Conservation (phyloP, 2,329 filamentous ascomycete genomes). For the Zopfia rhizophila region DNA sequence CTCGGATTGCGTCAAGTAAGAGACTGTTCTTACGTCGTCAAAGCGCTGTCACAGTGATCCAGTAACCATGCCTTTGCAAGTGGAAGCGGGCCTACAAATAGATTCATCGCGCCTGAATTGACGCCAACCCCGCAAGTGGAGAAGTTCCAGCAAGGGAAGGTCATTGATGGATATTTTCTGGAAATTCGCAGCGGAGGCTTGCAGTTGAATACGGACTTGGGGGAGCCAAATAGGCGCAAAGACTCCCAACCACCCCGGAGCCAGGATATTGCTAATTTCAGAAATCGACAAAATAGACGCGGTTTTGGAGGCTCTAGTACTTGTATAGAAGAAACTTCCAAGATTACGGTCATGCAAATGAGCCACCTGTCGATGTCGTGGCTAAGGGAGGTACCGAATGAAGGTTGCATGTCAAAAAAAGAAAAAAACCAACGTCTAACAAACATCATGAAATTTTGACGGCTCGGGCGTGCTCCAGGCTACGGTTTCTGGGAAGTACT, state of each 20-base stretch:
- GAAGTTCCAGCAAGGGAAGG: constrained; percentile 40
- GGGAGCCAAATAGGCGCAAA: constrained; percentile 14
- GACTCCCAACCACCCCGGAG: constrained; percentile 22
- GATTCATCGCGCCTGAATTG: constrained; percentile 26
- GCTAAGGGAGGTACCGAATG: too few species aligned
- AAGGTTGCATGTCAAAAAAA: too few species aligned
- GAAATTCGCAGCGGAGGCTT: constrained; percentile 28
- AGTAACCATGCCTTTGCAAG: constrained; percentile 32
- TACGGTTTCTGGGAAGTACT: too few species aligned
- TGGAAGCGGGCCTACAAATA: constrained; percentile 36
- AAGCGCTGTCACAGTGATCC: constrained; percentile 30
- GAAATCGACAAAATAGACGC: constrained; percentile 26
- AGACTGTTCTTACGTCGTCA: constrained; percentile 32
- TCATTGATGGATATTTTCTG: constrained; percentile 37
- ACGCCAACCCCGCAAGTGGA: constrained; percentile 45
- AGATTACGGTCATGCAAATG: too few species aligned
- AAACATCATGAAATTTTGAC: too few species aligned
- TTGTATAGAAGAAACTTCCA: too few species aligned
- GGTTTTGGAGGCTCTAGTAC: constrained; percentile 17
- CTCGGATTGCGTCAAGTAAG: constrained; percentile 32
- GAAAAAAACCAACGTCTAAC: too few species aligned
- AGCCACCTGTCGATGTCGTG: too few species aligned
- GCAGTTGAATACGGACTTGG: constrained; percentile 20
- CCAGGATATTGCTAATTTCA: constrained; percentile 26
- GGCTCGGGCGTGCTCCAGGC: constrained; percentile 2